phyloP scores from a whole-genome alignment of 2,329 filamentous ascomycete species.

The Fusarium sp. region DNA sequence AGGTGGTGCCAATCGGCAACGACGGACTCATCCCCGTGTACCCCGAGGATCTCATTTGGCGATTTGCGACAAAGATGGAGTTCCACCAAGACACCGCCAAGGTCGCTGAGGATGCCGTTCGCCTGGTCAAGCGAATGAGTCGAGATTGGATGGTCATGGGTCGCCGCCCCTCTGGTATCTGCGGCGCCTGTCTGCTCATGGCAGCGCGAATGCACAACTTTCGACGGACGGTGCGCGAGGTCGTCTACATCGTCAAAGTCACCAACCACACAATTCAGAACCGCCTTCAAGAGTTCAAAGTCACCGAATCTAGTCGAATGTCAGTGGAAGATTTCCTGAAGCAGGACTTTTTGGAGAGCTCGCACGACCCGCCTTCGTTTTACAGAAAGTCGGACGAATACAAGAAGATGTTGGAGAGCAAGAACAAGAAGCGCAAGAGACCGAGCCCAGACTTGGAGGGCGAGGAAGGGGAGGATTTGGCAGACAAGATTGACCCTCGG shows the following conservation, averaged over 20 bases:
- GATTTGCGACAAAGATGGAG: conserved; percentile 92
- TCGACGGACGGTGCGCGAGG: conserved; percentile 89
- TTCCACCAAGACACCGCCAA: conserved; percentile 87
- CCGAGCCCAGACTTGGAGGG: conserved; percentile 53
- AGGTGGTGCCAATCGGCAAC: conserved; percentile 79
- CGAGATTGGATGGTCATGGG: conserved; percentile 98
- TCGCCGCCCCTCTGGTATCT: conserved; percentile 92
- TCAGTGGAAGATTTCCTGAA: conserved; percentile 90
- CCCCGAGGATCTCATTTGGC: conserved; percentile 90
- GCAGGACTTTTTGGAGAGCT: conserved; percentile 79
- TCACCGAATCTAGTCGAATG: conserved; percentile 86
- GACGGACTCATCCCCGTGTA: conserved; percentile 79
- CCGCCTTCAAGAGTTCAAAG: conserved; percentile 91
- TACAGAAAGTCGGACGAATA: conserved; percentile 77
- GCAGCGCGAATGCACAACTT: conserved; percentile 99
- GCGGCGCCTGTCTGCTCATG: conserved; percentile 93
- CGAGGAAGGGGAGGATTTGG: conserved; percentile 36
- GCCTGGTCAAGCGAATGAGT: conserved; percentile 93
- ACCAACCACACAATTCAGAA: conserved; percentile 94
- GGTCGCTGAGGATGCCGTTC: conserved; percentile 89
- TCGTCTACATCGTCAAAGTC: conserved; percentile 98
- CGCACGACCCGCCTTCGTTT: conserved; percentile 87
- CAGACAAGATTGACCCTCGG: conserved; percentile 31
- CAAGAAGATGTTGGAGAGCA: conserved; percentile 67
- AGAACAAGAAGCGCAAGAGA: conserved; percentile 64